phyloP scores from a whole-genome alignment of 176 grass and related monocot genomes.

The Hordeum marinum region DNA sequence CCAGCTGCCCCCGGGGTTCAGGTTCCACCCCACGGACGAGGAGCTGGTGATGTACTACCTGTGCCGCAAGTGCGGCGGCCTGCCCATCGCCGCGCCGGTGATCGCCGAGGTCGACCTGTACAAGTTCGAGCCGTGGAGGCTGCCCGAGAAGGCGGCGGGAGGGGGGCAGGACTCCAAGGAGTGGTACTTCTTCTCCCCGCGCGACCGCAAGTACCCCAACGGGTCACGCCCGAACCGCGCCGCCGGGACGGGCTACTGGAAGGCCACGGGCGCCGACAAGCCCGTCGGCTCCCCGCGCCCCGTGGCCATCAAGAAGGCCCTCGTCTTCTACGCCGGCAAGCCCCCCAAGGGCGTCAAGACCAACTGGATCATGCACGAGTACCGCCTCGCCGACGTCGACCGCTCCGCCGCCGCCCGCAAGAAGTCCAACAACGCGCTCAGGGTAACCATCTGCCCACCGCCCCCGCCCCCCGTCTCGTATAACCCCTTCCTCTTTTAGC shows the following conservation, averaged over 20 bases:
- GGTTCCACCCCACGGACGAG: slow-evolving; percentile 92
- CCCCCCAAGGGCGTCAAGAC: slow-evolving; percentile 67
- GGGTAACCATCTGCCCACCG: slow-evolving; percentile 19
- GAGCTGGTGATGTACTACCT: slow-evolving; percentile 90
- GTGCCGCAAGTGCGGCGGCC: slow-evolving; percentile 60
- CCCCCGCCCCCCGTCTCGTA: not conserved
- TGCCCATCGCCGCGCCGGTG: slow-evolving; percentile 43
- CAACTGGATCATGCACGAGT: slow-evolving; percentile 99
- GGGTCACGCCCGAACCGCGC: slow-evolving; percentile 70
- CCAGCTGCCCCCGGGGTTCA: slow-evolving; percentile 76
- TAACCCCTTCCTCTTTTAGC: not conserved
- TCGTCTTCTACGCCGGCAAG: slow-evolving; percentile 76
- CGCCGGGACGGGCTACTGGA: slow-evolving; percentile 81
- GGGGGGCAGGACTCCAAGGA: slow-evolving; percentile 54
- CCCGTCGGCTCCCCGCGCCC: slow-evolving; percentile 60
- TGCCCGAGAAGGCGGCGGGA: slow-evolving; percentile 62
- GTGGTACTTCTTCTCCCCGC: slow-evolving; percentile 94
- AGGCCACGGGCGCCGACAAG: slow-evolving; percentile 92
- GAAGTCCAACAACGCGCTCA: slow-evolving; percentile 62
- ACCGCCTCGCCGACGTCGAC: slow-evolving; percentile 78
- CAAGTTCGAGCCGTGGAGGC: slow-evolving; percentile 63
- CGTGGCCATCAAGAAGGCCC: slow-evolving; percentile 78
- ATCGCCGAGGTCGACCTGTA: slow-evolving; percentile 87
- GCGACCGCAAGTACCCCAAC: slow-evolving; percentile 92
- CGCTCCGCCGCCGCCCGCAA: slow-evolving; percentile 51